A percentile compares a stretch with the other conserved stretches of the same genome.
These are phyloP conservation scores for Lentinus brumalis DNA, from an alignment of 768 basidiomycete species.

Conservation along the genomic window DNA sequence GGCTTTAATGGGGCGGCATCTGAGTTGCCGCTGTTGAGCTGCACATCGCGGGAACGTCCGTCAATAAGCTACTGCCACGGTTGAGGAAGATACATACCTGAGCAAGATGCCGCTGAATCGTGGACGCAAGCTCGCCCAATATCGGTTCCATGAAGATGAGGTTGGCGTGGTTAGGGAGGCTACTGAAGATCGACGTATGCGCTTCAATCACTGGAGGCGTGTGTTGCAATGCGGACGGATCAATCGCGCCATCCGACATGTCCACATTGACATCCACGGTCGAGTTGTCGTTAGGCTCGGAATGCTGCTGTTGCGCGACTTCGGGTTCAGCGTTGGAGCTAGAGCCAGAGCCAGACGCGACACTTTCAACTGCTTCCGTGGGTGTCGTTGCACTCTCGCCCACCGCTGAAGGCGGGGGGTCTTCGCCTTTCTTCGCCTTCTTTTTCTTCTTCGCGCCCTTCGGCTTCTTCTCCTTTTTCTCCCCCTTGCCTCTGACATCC, in stretches of 20 bases:
- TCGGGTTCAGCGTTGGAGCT: not conserved
- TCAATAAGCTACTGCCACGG: not conserved
- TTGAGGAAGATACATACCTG: not conserved
- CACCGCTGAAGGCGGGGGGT: not conserved
- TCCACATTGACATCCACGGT: not conserved
- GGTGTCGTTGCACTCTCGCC: not conserved
- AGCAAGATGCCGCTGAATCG: not conserved
- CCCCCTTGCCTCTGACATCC: not conserved
- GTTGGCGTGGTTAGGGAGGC: not conserved
- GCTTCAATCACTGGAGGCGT: not conserved
- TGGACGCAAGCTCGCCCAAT: slow-evolving; percentile 12
- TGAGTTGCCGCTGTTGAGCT: not conserved
- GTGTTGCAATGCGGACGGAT: not conserved
- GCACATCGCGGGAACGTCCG: not conserved
- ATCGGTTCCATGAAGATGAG: slow-evolving; percentile 25
- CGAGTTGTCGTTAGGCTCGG: not conserved
- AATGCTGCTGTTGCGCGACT: not conserved
- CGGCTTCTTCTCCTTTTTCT: slow-evolving; percentile 9
- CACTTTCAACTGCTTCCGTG: not conserved
- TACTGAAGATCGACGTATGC: slow-evolving; percentile 1
- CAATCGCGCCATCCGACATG: not conserved
- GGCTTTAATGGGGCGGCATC: not conserved
- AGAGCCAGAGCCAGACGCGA: not conserved
- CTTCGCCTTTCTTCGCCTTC: not conserved
- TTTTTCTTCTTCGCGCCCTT: slow-evolving; percentile 9